These are phyloP conservation scores for Rugonectria rugulosa DNA, from an alignment of 2,329 filamentous ascomycete species.

Conservation along the genomic window DNA sequence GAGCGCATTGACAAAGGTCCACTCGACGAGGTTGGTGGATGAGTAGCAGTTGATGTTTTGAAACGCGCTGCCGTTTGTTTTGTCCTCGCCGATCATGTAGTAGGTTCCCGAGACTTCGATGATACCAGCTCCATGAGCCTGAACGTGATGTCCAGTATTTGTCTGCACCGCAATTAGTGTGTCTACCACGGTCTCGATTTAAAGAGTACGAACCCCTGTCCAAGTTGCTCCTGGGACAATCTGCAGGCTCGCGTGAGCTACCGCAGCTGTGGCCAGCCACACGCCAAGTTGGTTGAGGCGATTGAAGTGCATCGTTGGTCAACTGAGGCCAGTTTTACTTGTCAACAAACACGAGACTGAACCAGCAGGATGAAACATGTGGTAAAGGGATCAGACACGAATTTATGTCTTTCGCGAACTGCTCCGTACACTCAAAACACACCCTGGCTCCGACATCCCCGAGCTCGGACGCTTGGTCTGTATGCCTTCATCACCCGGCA, in stretches of 20 bases:
- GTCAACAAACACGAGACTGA: background rate
- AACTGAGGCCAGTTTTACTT: too few species aligned
- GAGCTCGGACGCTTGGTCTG: background rate
- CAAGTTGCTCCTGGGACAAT: constrained; percentile 55
- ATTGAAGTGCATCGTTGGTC: background rate
- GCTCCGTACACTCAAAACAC: background rate
- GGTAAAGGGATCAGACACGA: too few species aligned
- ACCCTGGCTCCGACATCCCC: constrained; percentile 7
- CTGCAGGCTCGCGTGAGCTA: constrained; percentile 5
- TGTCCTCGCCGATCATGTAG: constrained; percentile 76
- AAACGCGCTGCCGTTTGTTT: constrained; percentile 67
- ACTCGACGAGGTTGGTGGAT: constrained; percentile 67
- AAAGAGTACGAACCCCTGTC: constrained; percentile 47
- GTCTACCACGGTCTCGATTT: fast-evolving
- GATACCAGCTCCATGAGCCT: constrained; percentile 73
- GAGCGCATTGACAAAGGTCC: constrained; percentile 67
- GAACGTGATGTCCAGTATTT: constrained; percentile 62
- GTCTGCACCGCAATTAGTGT: constrained; percentile 37
- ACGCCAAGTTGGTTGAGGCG: constrained; percentile 1
- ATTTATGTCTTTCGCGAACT: background rate
- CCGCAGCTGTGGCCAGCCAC: background rate
- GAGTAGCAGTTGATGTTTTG: constrained; percentile 74
- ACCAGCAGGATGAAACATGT: background rate
- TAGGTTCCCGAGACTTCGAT: constrained; percentile 62
- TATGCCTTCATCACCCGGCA: background rate